These are phyloP conservation scores for Geoglossum glabrum DNA, from an alignment of 495 filamentous ascomycete species.

Conservation along the genomic window DNA sequence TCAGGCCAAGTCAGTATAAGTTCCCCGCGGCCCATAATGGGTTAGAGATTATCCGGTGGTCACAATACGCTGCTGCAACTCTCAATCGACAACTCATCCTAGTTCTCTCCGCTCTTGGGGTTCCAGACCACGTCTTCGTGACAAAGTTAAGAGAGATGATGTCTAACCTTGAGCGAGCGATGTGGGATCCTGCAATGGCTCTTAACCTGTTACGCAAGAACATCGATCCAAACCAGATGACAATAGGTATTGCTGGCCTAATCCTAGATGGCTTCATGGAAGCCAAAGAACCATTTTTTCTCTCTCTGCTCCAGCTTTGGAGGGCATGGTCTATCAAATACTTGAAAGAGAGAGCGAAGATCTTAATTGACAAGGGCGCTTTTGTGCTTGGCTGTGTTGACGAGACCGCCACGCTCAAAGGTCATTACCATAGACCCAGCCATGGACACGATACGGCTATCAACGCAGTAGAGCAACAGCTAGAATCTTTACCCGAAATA, in stretches of 20 bases:
- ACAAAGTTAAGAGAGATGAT: constrained; percentile 45
- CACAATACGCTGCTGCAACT: constrained; percentile 49
- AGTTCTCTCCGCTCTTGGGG: constrained; percentile 58
- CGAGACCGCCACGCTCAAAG: constrained; percentile 56
- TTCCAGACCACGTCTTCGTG: constrained; percentile 45
- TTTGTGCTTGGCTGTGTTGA: constrained; percentile 81
- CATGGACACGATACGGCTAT: constrained; percentile 10
- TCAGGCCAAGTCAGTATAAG: constrained; percentile 72
- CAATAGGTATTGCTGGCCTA: constrained; percentile 51
- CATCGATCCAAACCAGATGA: constrained; percentile 74
- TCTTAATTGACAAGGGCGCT: constrained; percentile 62
- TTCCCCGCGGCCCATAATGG: constrained; percentile 50
- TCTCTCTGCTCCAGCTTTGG: constrained; percentile 56
- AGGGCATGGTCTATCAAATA: constrained; percentile 62
- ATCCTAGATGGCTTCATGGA: constrained; percentile 62
- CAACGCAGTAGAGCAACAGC: constrained; percentile 8
- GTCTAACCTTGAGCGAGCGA: constrained; percentile 39
- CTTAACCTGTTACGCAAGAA: constrained; percentile 44
- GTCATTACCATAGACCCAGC: constrained; percentile 40
- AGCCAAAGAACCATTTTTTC: constrained; percentile 58
- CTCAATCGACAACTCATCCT: constrained; percentile 82
- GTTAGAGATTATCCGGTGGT: constrained; percentile 69
- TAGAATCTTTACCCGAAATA: constrained; percentile 53
- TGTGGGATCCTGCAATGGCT: constrained; percentile 41
- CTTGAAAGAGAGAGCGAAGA: constrained; percentile 82